Evolutionary conservation across 441 rosid species (phyloP).

Genomic region (Adansonia rubrostipa): DNA sequence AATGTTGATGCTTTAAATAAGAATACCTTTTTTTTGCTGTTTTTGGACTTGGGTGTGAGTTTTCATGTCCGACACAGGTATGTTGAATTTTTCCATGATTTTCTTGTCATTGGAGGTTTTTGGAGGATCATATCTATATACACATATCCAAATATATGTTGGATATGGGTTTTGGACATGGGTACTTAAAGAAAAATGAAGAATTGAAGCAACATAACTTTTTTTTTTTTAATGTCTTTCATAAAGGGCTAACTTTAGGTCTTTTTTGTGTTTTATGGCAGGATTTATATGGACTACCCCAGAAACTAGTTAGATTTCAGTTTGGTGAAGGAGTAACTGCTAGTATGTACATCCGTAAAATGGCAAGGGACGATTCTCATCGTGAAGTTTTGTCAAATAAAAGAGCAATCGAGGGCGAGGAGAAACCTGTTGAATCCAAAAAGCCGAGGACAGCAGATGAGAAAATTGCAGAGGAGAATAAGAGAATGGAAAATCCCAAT

Average conservation of each 20-base stretch:
- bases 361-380: constrained; percentile 36
- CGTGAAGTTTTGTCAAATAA: constrained; percentile 38
- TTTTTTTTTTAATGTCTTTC: background rate
- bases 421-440: constrained; percentile 40
- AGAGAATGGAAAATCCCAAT: background rate
- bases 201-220: no score
- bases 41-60: no score
- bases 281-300: constrained; percentile 68
- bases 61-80: no score
- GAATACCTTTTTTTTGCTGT: background rate
- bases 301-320: constrained; percentile 54
- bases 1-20: background rate
- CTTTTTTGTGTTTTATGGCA: constrained; percentile 31
- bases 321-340: constrained; percentile 41
- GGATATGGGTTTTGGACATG: no score
- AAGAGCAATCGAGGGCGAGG: constrained; percentile 40
- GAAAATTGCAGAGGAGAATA: constrained; percentile 1
- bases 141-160: no score
- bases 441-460: constrained; percentile 40
- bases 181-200: no score
- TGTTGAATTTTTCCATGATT: no score
- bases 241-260: background rate
- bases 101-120: no score
- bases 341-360: constrained; percentile 57
- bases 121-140: no score